These are phyloP conservation scores for Boletus pseudo-olivaceus DNA, from an alignment of 768 basidiomycete species.

Conservation along the genomic window DNA sequence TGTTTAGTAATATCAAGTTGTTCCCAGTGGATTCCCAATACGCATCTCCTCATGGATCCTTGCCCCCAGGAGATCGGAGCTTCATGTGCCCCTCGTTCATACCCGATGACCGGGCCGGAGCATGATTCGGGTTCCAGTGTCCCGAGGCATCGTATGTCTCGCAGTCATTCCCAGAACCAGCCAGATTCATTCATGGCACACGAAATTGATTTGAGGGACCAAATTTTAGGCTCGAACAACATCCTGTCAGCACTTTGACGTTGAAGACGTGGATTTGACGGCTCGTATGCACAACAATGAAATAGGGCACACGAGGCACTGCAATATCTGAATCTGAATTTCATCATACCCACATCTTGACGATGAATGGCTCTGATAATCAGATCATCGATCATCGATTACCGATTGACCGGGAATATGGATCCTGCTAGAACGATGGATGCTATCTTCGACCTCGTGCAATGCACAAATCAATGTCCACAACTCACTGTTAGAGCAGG, in stretches of 20 bases:
- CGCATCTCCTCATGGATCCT: background rate
- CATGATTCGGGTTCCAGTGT: background rate
- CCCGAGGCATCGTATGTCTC: background rate
- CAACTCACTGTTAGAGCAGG: background rate
- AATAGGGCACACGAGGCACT: constrained; percentile 1
- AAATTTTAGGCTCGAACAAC: background rate
- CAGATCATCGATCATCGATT: constrained; percentile 5
- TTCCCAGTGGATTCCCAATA: background rate
- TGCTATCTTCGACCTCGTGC: constrained; percentile 2
- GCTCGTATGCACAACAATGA: constrained; percentile 7
- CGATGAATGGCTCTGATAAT: background rate
- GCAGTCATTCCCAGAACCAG: background rate
- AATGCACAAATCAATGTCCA: background rate
- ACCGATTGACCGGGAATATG: background rate
- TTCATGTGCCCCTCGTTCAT: background rate
- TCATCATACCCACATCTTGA: background rate
- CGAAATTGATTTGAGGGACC: background rate
- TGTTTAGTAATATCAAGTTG: constrained; percentile 1
- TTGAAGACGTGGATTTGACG: background rate
- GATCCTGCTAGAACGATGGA: background rate
- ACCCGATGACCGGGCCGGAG: background rate
- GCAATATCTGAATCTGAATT: constrained; percentile 7
- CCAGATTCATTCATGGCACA: background rate
- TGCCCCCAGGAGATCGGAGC: background rate
- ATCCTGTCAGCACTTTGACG: background rate